phyloP scores from a whole-genome alignment of 495 filamentous ascomycete genomes.

The Aspergillus saccharolyticus region DNA sequence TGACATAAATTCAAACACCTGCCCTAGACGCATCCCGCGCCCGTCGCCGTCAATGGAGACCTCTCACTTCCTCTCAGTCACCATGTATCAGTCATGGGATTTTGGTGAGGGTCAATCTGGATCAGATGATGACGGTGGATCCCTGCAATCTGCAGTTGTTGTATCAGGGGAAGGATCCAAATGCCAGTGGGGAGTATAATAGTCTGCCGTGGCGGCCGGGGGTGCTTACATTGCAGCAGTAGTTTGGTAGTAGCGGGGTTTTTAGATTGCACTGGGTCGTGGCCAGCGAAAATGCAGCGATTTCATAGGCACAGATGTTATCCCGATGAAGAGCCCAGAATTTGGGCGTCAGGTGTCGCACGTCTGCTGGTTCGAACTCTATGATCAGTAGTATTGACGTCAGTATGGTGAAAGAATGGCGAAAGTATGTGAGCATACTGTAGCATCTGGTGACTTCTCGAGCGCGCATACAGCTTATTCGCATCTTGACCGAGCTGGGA shows the following conservation, averaged over 20 bases:
- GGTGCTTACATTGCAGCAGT: slow-evolving; percentile 35
- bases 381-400: too few species aligned
- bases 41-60: too few species aligned
- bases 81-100: slow-evolving; percentile 63
- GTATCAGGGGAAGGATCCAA: slow-evolving; percentile 48
- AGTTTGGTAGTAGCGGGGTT: too few species aligned
- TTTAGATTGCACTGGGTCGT: slow-evolving; percentile 36
- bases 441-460: too few species aligned
- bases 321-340: slow-evolving; percentile 22
- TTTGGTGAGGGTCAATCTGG: slow-evolving; percentile 46
- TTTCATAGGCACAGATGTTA: slow-evolving; percentile 11
- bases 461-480: too few species aligned
- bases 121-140: slow-evolving; percentile 54
- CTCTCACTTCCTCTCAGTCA: too few species aligned
- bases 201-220: slow-evolving; percentile 47
- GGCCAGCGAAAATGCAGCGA: slow-evolving; percentile 20
- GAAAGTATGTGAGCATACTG: too few species aligned
- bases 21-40: too few species aligned
- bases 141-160: slow-evolving; percentile 56
- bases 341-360: neutral
- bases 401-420: too few species aligned
- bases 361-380: neutral
- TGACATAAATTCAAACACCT: too few species aligned
- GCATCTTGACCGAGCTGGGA: too few species aligned
- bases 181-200: slow-evolving; percentile 33